Evolutionary conservation across 2,329 filamentous ascomycete species (phyloP).

Genomic region (Blumeriella jaapii): DNA sequence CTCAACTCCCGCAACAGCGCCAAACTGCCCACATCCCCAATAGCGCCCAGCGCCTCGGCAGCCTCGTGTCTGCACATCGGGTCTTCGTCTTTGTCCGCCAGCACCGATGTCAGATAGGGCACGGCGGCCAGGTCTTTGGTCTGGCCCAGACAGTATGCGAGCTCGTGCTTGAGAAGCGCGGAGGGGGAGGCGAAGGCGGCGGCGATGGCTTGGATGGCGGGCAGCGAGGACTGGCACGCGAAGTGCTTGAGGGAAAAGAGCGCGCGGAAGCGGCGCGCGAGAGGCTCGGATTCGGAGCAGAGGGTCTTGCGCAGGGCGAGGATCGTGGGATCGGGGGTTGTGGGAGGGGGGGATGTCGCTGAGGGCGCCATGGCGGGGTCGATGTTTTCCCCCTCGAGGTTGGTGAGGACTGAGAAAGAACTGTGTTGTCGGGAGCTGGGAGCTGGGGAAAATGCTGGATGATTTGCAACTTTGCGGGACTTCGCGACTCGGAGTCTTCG

Average conservation of each 20-base stretch:
- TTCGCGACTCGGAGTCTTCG: no score
- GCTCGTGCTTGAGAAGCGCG: constrained; percentile 86
- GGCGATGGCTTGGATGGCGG: constrained; percentile 70
- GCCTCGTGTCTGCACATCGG: constrained; percentile 95
- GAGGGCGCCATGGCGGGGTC: constrained; percentile 25
- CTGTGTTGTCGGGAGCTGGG: no score
- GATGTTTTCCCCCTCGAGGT: no score
- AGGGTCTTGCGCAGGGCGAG: constrained; percentile 58
- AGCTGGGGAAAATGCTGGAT: no score
- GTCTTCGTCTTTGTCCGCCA: constrained; percentile 74
- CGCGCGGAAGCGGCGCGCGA: constrained; percentile 85
- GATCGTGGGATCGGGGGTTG: constrained; percentile 29
- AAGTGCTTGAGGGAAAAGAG: constrained; percentile 97
- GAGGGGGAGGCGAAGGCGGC: constrained; percentile 77
- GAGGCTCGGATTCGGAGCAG: constrained; percentile 66
- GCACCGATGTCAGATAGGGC: constrained; percentile 57
- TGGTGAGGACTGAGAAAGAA: no score
- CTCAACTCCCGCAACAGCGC: constrained; percentile 61
- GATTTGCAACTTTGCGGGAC: no score
- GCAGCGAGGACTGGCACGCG: constrained; percentile 50
- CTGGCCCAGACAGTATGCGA: constrained; percentile 94
- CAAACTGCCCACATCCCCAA: constrained; percentile 66
- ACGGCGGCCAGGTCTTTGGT: constrained; percentile 67
- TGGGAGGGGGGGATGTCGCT: constrained; percentile 21
- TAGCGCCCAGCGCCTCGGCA: constrained; percentile 82